Base-by-base conservation (phyloP, 2,329 filamentous ascomycete genomes). In the Nannizziopsis arthrosporioides region DNA sequence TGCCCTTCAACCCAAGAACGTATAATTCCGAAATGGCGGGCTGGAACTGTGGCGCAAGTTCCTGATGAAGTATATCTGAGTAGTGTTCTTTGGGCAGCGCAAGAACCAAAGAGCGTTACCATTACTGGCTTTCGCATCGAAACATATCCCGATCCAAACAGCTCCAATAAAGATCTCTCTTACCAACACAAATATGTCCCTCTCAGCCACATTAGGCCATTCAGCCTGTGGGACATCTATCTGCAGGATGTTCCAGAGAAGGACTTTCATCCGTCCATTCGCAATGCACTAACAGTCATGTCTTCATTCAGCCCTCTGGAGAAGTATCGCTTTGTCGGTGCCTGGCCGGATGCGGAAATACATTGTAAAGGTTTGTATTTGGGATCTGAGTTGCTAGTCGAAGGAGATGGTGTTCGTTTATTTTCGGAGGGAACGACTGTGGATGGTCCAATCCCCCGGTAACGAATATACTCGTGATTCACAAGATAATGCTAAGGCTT, bases 61-160 rank as follows among this genome's bases (percentile, higher is more conserved):
- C 71, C 77, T 0, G 61, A 66, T 1, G 70, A 73, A 18, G 56
- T 61, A 1, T 57, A 62, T 7, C 61, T 71, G 12, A 63, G 70
- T n/a, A 74, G 78, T 49, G 60, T 78, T 2, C 57, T 67, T 17
- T 54, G 62, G 3, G 59, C 68, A 10, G 61, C 67, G 2, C 44
- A 61, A 0, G 70, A 72, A 41, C 55, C 62, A 32, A 63, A 57
- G 31, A 67, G 62, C 10, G 59, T 77, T 10, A 74, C 70, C 47
- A 70, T 71, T 49, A 71, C 72, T 19, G 76, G 77, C 0, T 74
- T 77, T 49, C 72, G 77, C 0, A 65, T 81, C 1, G 77, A 81
- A 54, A 75, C 74, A 0, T 60, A 79, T 10, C 70, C 77, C 0
- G 62, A 76, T 51, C 71, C 73, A 0, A 71, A 75, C 52, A 63